These are phyloP conservation scores for Papiliotrema fonsecae DNA, from an alignment of 1,284 basidiomycete species.

Conservation along the genomic window DNA sequence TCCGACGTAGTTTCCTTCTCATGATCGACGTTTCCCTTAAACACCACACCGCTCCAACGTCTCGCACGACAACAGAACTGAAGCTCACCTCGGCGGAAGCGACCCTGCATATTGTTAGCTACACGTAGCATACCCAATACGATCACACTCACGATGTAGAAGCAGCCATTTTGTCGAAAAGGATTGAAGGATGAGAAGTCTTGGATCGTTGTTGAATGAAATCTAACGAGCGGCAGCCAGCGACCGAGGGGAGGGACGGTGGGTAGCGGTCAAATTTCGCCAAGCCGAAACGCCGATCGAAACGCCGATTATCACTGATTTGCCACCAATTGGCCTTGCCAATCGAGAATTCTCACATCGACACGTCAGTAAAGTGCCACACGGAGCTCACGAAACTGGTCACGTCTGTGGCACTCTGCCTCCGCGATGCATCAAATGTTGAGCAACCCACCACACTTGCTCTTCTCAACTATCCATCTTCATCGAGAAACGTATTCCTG, in stretches of 20 bases:
- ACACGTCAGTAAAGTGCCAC: conserved; percentile 22
- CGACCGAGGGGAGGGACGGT: background rate
- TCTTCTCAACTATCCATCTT: conserved; percentile 1
- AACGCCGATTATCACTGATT: conserved; percentile 17
- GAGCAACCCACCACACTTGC: background rate
- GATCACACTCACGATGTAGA: conserved; percentile 32
- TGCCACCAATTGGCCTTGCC: background rate
- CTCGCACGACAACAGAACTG: background rate
- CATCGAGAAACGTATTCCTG: conserved; percentile 13
- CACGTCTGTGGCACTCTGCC: background rate
- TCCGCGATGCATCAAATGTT: background rate
- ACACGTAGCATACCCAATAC: background rate
- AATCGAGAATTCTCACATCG: too few species aligned
- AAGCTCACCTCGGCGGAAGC: conserved; percentile 41
- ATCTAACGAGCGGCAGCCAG: conserved; percentile 3
- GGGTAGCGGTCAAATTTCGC: conserved; percentile 12
- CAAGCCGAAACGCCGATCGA: conserved; percentile 16
- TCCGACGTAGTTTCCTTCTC: background rate
- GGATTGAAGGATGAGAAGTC: conserved; percentile 23
- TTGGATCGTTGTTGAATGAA: conserved; percentile 4
- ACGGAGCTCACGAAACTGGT: conserved; percentile 2
- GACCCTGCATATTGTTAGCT: conserved; percentile 24
- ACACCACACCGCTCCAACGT: background rate
- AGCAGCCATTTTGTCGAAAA: conserved; percentile 37
- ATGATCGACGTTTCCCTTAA: too few species aligned